Evolutionary conservation across 2,329 filamentous ascomycete genomes (phyloP).

Genomic region (Diaporthe sp.): DNA sequence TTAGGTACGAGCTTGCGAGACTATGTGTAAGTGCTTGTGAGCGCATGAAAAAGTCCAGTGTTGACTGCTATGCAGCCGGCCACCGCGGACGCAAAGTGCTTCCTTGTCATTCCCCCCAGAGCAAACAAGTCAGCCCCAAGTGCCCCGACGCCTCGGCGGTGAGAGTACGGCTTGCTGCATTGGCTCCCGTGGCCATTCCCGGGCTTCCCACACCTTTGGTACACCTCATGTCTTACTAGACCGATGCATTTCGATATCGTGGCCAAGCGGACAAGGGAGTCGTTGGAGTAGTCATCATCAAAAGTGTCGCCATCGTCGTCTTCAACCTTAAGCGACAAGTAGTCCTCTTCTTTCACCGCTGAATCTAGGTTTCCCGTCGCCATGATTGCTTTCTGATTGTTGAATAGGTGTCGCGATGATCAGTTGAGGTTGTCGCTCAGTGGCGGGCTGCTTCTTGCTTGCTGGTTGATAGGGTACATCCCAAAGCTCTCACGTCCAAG

Average conservation of each 20-base stretch:
- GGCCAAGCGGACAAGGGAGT: not conserved
- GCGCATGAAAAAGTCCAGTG: not conserved
- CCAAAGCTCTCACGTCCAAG: constrained; percentile 50
- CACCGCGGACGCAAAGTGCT: not conserved
- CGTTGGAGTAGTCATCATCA: constrained; percentile 30
- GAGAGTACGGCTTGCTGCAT: constrained; percentile 22
- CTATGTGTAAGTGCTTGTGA: constrained; percentile 35
- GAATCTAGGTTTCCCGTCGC: constrained; percentile 27
- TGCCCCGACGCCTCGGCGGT: constrained; percentile 6
- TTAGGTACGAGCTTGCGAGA: constrained; percentile 6
- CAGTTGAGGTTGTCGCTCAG: constrained; percentile 29
- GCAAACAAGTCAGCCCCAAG: constrained; percentile 10
- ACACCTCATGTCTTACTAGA: constrained; percentile 23
- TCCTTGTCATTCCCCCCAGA: not conserved
- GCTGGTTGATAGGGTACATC: constrained; percentile 31
- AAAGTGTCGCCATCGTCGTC: constrained; percentile 22
- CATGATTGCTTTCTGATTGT: constrained; percentile 30
- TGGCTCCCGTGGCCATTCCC: not conserved
- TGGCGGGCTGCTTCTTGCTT: constrained; percentile 17
- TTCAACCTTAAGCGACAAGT: constrained; percentile 35
- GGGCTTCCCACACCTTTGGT: constrained; percentile 8
- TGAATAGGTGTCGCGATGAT: not conserved
- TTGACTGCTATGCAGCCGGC: not conserved
- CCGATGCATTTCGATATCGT: constrained; percentile 21
- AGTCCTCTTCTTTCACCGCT: not conserved